Evolutionary conservation across 2,329 filamentous ascomycete genomes (phyloP).

Genomic region (Chrysosporium keratinophilum): DNA sequence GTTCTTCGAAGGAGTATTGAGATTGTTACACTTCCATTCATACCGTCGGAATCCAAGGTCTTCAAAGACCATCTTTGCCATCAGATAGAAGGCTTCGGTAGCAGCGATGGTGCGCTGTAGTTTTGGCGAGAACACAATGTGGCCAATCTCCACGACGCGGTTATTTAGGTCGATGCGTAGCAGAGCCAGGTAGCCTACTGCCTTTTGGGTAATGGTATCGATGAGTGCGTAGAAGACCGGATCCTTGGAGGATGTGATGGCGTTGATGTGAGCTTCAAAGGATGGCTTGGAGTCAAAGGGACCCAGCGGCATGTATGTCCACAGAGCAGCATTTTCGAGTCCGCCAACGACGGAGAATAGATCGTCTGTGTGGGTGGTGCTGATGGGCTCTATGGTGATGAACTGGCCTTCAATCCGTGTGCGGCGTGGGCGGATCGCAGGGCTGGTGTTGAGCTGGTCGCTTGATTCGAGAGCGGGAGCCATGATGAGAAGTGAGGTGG

Average conservation of each 20-base stretch:
- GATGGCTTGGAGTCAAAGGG: slow-evolving; percentile 26
- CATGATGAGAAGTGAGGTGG: neutral
- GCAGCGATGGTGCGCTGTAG: slow-evolving; percentile 47
- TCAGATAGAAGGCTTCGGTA: slow-evolving; percentile 49
- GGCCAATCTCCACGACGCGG: slow-evolving; percentile 48
- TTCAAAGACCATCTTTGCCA: slow-evolving; percentile 46
- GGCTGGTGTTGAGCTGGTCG: neutral
- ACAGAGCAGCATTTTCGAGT: slow-evolving; percentile 24
- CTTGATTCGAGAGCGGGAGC: neutral
- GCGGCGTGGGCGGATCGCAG: neutral
- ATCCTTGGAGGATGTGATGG: slow-evolving; percentile 24
- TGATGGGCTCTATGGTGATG: slow-evolving; percentile 23
- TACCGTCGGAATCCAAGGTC: slow-evolving; percentile 46
- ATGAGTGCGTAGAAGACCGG: slow-evolving; percentile 40
- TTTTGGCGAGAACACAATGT: slow-evolving; percentile 41
- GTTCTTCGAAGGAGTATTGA: slow-evolving; percentile 45
- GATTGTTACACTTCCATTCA: slow-evolving; percentile 54
- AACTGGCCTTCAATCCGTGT: slow-evolving; percentile 19
- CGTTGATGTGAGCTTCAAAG: slow-evolving; percentile 21
- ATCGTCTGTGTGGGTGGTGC: slow-evolving; percentile 22
- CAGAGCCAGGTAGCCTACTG: slow-evolving; percentile 35
- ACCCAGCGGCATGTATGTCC: slow-evolving; percentile 34
- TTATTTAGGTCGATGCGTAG: slow-evolving; percentile 42
- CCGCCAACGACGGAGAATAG: slow-evolving; percentile 25
- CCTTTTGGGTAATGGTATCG: slow-evolving; percentile 25